Conservation (phyloP, 2,329 filamentous ascomycete species). For the Trichoderma asperellum region DNA sequence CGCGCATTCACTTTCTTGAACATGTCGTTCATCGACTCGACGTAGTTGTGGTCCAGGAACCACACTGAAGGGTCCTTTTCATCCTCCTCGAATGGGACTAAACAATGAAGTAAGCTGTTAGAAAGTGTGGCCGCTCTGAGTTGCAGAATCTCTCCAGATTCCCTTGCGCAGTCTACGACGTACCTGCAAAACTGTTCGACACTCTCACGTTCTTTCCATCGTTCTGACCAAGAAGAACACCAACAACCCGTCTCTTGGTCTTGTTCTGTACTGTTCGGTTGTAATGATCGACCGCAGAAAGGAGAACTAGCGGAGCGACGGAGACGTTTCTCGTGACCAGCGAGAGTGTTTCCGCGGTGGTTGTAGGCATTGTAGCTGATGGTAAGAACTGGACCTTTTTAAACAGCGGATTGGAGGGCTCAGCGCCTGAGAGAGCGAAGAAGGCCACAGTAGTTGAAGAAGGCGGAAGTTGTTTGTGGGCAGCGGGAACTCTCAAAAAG, state of each 20-base stretch:
- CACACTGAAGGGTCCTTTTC: slow-evolving; percentile 98
- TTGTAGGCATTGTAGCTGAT: slow-evolving; percentile 78
- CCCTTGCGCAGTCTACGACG: slow-evolving; percentile 31
- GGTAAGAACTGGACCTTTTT: not conserved
- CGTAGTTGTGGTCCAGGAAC: slow-evolving; percentile 99
- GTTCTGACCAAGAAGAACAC: slow-evolving; percentile 92
- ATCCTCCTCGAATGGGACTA: slow-evolving; percentile 98
- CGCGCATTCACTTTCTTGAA: slow-evolving; percentile 99
- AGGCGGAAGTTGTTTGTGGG: not conserved
- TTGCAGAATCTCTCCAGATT: not conserved
- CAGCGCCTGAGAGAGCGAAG: not conserved
- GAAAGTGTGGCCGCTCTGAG: not conserved
- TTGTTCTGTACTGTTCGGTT: slow-evolving; percentile 89
- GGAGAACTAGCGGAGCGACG: slow-evolving; percentile 94
- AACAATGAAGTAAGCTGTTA: slow-evolving; percentile 31
- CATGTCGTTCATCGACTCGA: slow-evolving; percentile 99
- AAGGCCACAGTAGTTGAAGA: not conserved
- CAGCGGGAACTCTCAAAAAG: not conserved
- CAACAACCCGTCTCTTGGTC: slow-evolving; percentile 84
- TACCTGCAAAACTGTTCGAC: slow-evolving; percentile 98
- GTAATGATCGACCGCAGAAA: slow-evolving; percentile 98
- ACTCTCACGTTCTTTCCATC: slow-evolving; percentile 95
- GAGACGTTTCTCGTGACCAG: slow-evolving; percentile 94
- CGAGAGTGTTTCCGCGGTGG: slow-evolving; percentile 93
- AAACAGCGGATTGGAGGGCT: not conserved